Evolutionary conservation across 805 yeast species (phyloP).

Genomic region (Myxozyma udenii): DNA sequence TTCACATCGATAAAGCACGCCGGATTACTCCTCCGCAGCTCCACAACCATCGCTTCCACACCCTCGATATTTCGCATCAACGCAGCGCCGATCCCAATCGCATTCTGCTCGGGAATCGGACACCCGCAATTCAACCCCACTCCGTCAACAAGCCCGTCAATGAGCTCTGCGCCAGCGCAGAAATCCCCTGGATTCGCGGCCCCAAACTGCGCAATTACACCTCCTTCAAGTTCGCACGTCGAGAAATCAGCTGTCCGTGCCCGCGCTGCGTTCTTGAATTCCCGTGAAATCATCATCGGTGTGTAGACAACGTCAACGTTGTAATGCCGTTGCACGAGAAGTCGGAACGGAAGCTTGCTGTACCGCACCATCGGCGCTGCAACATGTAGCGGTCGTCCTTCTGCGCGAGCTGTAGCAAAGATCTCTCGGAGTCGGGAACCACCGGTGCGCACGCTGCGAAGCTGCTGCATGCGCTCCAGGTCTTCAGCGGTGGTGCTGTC

Average conservation of each 20-base stretch:
- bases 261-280: conserved; percentile 76
- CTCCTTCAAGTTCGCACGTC: conserved; percentile 56
- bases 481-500: background rate
- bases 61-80: conserved; percentile 78
- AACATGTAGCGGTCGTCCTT: conserved; percentile 53
- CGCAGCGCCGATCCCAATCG: conserved; percentile 97
- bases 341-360: conserved; percentile 88
- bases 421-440: conserved; percentile 1
- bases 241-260: conserved; percentile 85
- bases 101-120: conserved; percentile 89
- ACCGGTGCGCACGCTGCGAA: background rate
- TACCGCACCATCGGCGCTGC: conserved; percentile 98
- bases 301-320: conserved; percentile 44
- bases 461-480: background rate
- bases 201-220: conserved; percentile 88
- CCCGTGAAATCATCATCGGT: conserved; percentile 96
- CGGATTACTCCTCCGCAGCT: conserved; percentile 51
- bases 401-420: conserved; percentile 12
- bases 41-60: conserved; percentile 78
- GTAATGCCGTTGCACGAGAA: conserved; percentile 46
- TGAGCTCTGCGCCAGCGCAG: conserved; percentile 78
- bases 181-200: conserved; percentile 80
- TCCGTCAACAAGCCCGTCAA: conserved; percentile 88
- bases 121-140: conserved; percentile 96
- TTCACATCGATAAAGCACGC: conserved; percentile 80